Evolutionary conservation across 2,329 filamentous ascomycete species (phyloP).

Genomic region (Penicillium crustosum): DNA sequence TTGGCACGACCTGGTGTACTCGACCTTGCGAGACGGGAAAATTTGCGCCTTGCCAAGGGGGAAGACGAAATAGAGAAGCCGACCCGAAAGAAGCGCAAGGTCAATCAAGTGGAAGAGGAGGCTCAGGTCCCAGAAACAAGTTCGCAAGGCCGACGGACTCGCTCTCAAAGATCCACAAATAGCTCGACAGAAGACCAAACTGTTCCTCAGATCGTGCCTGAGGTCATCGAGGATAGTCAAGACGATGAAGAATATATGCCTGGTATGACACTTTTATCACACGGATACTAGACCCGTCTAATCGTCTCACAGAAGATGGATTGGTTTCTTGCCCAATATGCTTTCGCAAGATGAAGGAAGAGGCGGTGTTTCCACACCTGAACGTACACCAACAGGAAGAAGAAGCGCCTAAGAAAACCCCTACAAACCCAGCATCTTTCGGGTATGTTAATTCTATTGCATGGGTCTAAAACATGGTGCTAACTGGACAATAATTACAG

Average conservation of each 20-base stretch:
- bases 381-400: conserved; percentile 50
- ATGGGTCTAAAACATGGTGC: conserved; percentile 4
- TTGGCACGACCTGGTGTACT: conserved; percentile 63
- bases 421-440: conserved; percentile 23
- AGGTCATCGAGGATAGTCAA: conserved; percentile 43
- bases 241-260: conserved; percentile 38
- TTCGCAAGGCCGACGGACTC: conserved; percentile 35
- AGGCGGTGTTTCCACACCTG: conserved; percentile 79
- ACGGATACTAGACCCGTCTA: conserved; percentile 8
- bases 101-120: conserved; percentile 37
- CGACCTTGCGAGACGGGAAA: conserved; percentile 59
- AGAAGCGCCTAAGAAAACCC: conserved; percentile 2
- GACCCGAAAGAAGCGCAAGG: conserved; percentile 38
- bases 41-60: conserved; percentile 55
- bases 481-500: conserved; percentile 23
- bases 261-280: conserved; percentile 25
- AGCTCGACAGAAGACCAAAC: neutral
- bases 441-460: conserved; percentile 25
- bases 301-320: conserved; percentile 60
- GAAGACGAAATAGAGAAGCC: conserved; percentile 34
- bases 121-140: conserved; percentile 33
- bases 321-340: conserved; percentile 85
- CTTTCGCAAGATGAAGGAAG: conserved; percentile 72
- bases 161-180: conserved; percentile 28
- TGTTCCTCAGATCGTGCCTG: conserved; percentile 7